These are phyloP conservation scores for Lathyrus sativus DNA, from an alignment of 306 rosid genomes.

Conservation along the genomic window DNA sequence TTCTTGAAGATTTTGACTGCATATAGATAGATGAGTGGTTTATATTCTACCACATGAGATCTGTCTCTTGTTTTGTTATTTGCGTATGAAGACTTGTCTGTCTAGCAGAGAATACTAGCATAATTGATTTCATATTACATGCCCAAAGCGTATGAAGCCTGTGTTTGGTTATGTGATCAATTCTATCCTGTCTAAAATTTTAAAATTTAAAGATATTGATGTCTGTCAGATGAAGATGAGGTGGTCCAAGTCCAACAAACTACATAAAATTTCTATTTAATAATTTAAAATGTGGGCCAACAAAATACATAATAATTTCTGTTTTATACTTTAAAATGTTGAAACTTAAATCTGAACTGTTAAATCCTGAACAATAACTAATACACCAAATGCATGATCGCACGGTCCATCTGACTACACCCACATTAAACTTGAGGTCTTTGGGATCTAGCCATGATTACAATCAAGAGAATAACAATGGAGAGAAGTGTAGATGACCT, in stretches of 20 bases:
- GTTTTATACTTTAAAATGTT: not conserved
- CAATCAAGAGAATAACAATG: slow-evolving; percentile 53
- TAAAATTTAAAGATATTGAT: no score
- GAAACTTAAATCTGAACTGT: not conserved
- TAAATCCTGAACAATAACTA: not conserved
- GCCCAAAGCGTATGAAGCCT: no score
- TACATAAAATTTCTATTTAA: not conserved
- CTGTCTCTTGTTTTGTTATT: not conserved
- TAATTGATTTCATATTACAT: not conserved
- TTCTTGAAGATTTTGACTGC: not conserved
- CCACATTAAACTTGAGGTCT: slow-evolving; percentile 15
- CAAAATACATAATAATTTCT: no score
- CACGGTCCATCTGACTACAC: not conserved
- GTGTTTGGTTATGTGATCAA: no score
- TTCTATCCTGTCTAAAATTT: no score
- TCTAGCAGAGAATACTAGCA: no score
- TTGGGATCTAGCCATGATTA: slow-evolving; percentile 48
- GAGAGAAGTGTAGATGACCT: slow-evolving; percentile 61
- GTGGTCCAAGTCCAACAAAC: not conserved
- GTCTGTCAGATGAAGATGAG: not conserved
- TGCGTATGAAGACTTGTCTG: no score
- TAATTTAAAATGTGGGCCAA: not conserved
- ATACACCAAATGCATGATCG: no score
- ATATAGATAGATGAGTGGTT: not conserved
- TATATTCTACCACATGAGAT: not conserved